Evolutionary conservation across 768 basidiomycete genomes (phyloP).

Genomic region (Suillus decipiens): DNA sequence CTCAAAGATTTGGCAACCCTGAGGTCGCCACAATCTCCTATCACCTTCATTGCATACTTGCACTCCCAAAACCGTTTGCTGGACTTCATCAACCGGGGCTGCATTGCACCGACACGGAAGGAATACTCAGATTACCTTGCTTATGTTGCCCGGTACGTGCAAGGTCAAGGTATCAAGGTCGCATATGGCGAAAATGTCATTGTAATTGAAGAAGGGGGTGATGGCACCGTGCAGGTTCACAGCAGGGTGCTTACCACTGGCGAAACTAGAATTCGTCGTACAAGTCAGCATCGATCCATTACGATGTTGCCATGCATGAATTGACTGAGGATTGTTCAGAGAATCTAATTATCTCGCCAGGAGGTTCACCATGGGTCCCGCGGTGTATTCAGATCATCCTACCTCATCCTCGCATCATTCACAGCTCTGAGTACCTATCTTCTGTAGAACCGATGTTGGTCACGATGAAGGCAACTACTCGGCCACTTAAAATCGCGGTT

Average conservation of each 20-base stretch:
- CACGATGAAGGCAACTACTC: conserved; percentile 21
- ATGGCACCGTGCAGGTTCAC: conserved; percentile 40
- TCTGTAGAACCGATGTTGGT: conserved; percentile 40
- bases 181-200: conserved; percentile 50
- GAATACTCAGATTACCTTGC: conserved; percentile 57
- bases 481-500: conserved; percentile 44
- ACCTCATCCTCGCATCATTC: conserved; percentile 40
- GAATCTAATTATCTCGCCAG: conserved; percentile 53
- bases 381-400: conserved; percentile 32
- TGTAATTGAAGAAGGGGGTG: conserved; percentile 34
- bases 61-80: conserved; percentile 50
- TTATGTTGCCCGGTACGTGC: conserved; percentile 50
- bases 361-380: conserved; percentile 49
- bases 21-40: conserved; percentile 49
- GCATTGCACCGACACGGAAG: conserved; percentile 50
- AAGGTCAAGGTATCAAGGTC: conserved; percentile 44
- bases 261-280: conserved; percentile 32
- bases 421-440: conserved; percentile 45
- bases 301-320: not conserved
- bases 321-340: conserved; percentile 24
- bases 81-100: conserved; percentile 55
- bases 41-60: conserved; percentile 56
- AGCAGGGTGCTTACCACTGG: conserved; percentile 39
- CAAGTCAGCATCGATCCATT: conserved; percentile 37
- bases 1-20: conserved; percentile 57